Evolutionary conservation across 2,329 filamentous ascomycete species (phyloP), one percentile per base, ranked within the genome.

Genomic region (Ophiostoma sp.): DNA sequence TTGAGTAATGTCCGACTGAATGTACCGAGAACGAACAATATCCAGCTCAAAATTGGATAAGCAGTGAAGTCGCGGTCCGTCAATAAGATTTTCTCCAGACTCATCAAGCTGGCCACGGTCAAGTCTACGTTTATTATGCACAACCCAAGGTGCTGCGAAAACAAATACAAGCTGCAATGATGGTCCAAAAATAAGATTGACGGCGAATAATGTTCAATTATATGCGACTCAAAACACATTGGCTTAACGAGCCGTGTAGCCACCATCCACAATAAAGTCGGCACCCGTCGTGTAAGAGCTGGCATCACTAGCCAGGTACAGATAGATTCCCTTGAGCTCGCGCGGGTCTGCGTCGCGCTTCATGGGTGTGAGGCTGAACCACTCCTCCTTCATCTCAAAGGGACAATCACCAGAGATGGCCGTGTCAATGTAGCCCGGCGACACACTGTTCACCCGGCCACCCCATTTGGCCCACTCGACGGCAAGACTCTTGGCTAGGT

Each of bases 221-320:
- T 39, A 8, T 23, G n/a, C 11, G 20, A 1, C 52, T 54, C 23
- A 1, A 11, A 1, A 11, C 4, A 27, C 1, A 1, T 48, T 48
- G 1, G 20, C 17, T 57, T 17, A 60, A 33, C 54, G 27, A 17
- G 54, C 54, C 4, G 54, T 60, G 80, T 93, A 93, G 69, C 90
- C 90, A 71, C 91, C 91, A 77, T 95, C 92, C 65, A 94, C 86
- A 73, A 91, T 80, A 72, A 95, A 83, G 78, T 93, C 89, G 13
- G 86, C 83, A 0, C 88, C 92, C 10, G 92, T 96, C 23, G 90
- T 93, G 80, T 92, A 96, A 68, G 87, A 91, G 20, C 89, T 87
- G 3, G 92, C 92, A 79, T 96, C 92, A 17, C 89, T 92, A n/a
- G 91, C 90, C 70, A 96, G 83, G 79, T 93, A 95, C 66, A 96